Conservation (phyloP, 2,329 filamentous ascomycete species). For the Phaeosphaeriaceae sp. region DNA sequence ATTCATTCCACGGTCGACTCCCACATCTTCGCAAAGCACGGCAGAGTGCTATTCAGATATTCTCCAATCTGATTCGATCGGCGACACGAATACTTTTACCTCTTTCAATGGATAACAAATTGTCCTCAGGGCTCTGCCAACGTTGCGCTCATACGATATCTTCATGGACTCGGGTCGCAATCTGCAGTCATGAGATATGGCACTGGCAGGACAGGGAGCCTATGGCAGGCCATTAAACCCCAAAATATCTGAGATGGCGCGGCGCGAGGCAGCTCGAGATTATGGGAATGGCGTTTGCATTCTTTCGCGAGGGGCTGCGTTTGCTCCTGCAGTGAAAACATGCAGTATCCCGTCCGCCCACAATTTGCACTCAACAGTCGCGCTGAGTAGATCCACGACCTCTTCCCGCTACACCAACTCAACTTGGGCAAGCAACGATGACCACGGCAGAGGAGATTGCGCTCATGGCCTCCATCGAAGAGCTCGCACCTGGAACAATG, state of each 20-base stretch:
- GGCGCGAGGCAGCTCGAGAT: background rate
- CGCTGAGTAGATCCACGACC: background rate
- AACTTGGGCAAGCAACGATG: background rate
- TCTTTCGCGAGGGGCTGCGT: background rate
- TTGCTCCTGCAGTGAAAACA: background rate
- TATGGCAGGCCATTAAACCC: too few relatives aligned
- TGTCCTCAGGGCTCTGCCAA: background rate
- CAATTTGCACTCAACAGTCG: background rate
- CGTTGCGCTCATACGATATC: background rate
- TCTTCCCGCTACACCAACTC: background rate
- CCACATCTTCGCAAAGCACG: too few relatives aligned
- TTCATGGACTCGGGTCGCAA: too few relatives aligned
- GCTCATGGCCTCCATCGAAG: background rate
- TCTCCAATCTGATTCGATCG: background rate
- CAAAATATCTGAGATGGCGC: too few relatives aligned
- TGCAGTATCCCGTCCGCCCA: background rate
- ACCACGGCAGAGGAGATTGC: background rate
- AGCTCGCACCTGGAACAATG: too few relatives aligned
- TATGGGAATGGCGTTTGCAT: background rate
- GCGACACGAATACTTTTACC: background rate
- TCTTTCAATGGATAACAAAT: background rate
- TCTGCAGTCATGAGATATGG: too few relatives aligned
- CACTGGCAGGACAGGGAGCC: too few relatives aligned
- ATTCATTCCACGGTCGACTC: background rate
- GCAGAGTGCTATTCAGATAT: background rate